Conservation (phyloP, 2,329 filamentous ascomycete genomes). For the Cladophialophora bantiana region DNA sequence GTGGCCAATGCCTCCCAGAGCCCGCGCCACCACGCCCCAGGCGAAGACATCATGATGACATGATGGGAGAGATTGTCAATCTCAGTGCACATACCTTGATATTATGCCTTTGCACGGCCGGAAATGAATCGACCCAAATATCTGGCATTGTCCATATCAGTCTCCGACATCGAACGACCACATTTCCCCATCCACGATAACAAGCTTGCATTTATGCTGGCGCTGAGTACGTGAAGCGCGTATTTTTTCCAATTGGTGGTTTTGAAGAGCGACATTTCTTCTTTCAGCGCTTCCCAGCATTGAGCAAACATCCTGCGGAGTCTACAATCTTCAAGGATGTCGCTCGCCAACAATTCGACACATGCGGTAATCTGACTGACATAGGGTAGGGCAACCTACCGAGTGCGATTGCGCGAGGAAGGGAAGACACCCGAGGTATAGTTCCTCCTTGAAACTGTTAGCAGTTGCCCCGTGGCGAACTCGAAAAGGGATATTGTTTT, state of each 20-base stretch:
- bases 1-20: background rate
- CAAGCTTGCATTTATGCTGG: background rate
- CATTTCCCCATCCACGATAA: background rate
- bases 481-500: background rate
- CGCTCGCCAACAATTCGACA: background rate
- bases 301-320: background rate
- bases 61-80: conserved; percentile 1
- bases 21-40: conserved; percentile 8
- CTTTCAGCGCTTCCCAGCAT: background rate
- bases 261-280: background rate
- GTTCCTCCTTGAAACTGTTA: background rate
- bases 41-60: conserved; percentile 18
- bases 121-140: background rate
- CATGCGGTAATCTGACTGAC: background rate
- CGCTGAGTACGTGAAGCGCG: background rate
- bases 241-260: background rate
- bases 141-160: background rate
- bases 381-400: background rate
- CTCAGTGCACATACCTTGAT: conserved; percentile 25
- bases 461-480: background rate
- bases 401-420: conserved; percentile 1
- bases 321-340: background rate
- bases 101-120: conserved; percentile 3
- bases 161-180: background rate
- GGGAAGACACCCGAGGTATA: background rate